Evolutionary conservation across 2,329 filamentous ascomycete species (phyloP).

Genomic region (Geoglossum cookeanum): DNA sequence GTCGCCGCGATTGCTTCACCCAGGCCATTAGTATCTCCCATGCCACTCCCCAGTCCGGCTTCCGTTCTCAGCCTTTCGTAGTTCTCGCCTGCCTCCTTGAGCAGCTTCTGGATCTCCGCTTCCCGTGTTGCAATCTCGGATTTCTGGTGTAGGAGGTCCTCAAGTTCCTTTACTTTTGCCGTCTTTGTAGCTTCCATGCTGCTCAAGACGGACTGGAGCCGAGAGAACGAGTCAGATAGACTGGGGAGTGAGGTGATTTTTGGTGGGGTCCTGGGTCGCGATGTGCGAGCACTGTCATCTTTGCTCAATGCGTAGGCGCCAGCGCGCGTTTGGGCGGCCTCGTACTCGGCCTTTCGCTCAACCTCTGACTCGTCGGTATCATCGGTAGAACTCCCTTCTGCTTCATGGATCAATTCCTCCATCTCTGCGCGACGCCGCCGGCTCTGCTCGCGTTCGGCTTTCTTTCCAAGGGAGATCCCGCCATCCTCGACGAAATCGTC

Average conservation of each 20-base stretch:
- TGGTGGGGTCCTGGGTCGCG: slow-evolving; percentile 39
- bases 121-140: slow-evolving; percentile 49
- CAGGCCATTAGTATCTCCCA: background rate
- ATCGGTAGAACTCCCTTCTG: slow-evolving; percentile 46
- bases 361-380: slow-evolving; percentile 51
- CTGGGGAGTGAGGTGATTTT: slow-evolving; percentile 63
- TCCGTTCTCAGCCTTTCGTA: slow-evolving; percentile 39
- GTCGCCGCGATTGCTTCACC: background rate
- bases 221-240: slow-evolving; percentile 44
- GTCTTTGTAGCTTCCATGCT: slow-evolving; percentile 34
- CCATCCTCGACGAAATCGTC: slow-evolving; percentile 83
- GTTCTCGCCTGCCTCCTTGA: slow-evolving; percentile 62
- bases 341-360: slow-evolving; percentile 63
- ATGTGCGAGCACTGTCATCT: background rate
- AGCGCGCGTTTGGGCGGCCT: slow-evolving; percentile 65
- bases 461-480: slow-evolving; percentile 55
- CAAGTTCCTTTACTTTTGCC: background rate
- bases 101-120: slow-evolving; percentile 56
- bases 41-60: slow-evolving; percentile 19
- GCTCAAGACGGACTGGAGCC: slow-evolving; percentile 40
- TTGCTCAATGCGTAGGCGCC: slow-evolving; percentile 46
- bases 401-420: slow-evolving; percentile 62
- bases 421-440: slow-evolving; percentile 55
- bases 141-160: slow-evolving; percentile 21
- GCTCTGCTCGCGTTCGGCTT: slow-evolving; percentile 54